Conservation (phyloP, 345 rosid species). For the Gossypium herbaceum region DNA sequence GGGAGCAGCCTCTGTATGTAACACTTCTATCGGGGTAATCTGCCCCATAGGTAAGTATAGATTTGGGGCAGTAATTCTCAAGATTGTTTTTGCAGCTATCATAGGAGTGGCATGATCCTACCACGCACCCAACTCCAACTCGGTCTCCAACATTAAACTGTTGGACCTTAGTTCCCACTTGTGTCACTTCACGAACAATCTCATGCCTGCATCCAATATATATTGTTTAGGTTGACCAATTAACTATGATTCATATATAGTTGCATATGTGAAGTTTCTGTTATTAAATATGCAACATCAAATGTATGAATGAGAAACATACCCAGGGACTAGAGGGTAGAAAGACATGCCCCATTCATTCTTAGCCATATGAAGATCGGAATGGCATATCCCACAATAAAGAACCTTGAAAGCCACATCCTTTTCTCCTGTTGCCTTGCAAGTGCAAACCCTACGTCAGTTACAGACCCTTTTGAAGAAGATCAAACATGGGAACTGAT, state of each 20-base stretch:
- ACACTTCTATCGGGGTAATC: too few relatives aligned
- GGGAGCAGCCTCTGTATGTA: too few relatives aligned
- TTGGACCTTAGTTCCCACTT: slow-evolving; percentile 45
- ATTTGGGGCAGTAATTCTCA: too few relatives aligned
- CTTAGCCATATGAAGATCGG: slow-evolving; percentile 38
- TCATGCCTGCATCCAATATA: slow-evolving; percentile 26
- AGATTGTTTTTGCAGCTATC: too few relatives aligned
- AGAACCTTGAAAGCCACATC: slow-evolving; percentile 18
- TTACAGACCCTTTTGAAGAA: too few relatives aligned
- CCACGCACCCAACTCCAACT: slow-evolving; percentile 38
- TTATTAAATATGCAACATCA: too few relatives aligned
- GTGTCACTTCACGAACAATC: slow-evolving; percentile 50
- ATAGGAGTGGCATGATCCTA: too few relatives aligned
- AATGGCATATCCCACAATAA: slow-evolving; percentile 50
- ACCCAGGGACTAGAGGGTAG: slow-evolving; percentile 60
- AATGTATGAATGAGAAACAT: neutral
- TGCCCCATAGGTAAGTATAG: too few relatives aligned
- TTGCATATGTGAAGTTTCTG: too few relatives aligned
- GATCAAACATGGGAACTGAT: neutral
- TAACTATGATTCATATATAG: too few relatives aligned
- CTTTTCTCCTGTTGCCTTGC: slow-evolving; percentile 39
- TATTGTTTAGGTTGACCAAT: too few relatives aligned
- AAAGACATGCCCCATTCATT: slow-evolving; percentile 40
- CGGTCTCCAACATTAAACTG: slow-evolving; percentile 50
- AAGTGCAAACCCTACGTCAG: neutral